Evolutionary conservation across 208 protist species (phyloP).

Genomic region (Herpetomonas muscarum): DNA sequence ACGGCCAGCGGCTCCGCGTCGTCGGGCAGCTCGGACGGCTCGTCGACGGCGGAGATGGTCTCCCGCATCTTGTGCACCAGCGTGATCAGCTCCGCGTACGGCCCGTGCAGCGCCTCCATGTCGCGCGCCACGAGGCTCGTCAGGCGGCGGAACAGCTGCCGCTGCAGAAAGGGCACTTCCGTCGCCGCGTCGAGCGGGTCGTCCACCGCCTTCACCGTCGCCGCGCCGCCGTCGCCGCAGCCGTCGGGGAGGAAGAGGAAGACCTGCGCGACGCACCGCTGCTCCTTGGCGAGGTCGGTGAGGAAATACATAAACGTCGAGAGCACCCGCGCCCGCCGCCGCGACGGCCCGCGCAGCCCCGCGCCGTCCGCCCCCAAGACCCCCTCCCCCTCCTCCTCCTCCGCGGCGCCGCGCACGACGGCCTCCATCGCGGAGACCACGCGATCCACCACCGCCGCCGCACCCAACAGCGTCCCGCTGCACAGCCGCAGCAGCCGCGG

Average conservation of each 20-base stretch:
- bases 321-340: slow-evolving; percentile 18
- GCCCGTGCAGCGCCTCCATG: slow-evolving; percentile 16
- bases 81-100: slow-evolving; percentile 5
- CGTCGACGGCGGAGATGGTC: slow-evolving; percentile 20
- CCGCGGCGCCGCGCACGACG: slow-evolving; percentile 3
- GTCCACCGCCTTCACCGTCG: slow-evolving; percentile 34
- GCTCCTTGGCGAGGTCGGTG: slow-evolving; percentile 19
- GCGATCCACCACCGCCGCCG: slow-evolving; percentile 15
- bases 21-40: slow-evolving; percentile 22
- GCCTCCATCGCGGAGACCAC: slow-evolving; percentile 23
- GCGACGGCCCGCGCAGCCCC: neutral
- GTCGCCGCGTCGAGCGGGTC: slow-evolving; percentile 20
- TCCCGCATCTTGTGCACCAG: slow-evolving; percentile 4
- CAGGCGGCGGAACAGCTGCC: slow-evolving; percentile 20
- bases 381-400: slow-evolving; percentile 7
- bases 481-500: slow-evolving; percentile 25
- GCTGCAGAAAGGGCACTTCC: slow-evolving; percentile 20
- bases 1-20: slow-evolving; percentile 2
- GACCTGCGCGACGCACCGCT: slow-evolving; percentile 15
- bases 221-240: slow-evolving; percentile 11
- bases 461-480: slow-evolving; percentile 7
- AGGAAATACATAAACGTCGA: slow-evolving; percentile 21
- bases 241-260: slow-evolving; percentile 48
- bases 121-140: slow-evolving; percentile 19
- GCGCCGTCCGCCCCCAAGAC: slow-evolving; percentile 3